Conservation (phyloP, 2,329 filamentous ascomycete genomes). For the Aspergillus ibericus region DNA sequence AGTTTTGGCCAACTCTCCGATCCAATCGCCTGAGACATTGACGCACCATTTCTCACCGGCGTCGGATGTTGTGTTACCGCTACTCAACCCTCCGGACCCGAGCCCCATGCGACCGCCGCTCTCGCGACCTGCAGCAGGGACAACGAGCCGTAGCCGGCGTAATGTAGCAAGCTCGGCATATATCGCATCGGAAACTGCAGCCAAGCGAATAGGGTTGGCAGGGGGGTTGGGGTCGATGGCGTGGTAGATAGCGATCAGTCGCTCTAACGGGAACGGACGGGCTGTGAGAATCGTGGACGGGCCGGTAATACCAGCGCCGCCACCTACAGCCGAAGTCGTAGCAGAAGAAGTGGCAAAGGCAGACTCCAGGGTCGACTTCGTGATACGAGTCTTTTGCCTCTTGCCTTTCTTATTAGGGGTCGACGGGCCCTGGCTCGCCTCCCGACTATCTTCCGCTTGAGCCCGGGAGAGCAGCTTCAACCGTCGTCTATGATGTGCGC, state of each 20-base stretch:
- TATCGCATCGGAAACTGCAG: constrained; percentile 44
- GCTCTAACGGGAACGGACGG: constrained; percentile 47
- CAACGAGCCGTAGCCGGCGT: constrained; percentile 47
- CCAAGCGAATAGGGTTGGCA: constrained; percentile 37
- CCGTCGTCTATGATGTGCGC: constrained; percentile 44
- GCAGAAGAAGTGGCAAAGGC: constrained; percentile 42
- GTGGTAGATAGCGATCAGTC: constrained; percentile 49
- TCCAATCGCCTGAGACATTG: constrained; percentile 49
- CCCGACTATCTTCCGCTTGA: constrained; percentile 35
- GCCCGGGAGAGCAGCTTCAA: constrained; percentile 43
- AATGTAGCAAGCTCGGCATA: constrained; percentile 49
- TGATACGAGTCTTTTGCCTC: constrained; percentile 40
- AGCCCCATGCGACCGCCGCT: constrained; percentile 28
- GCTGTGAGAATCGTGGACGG: constrained; percentile 43
- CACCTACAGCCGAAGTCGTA: constrained; percentile 33
- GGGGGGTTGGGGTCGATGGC: constrained; percentile 49
- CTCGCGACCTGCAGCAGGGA: constrained; percentile 39
- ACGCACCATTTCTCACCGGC: constrained; percentile 50
- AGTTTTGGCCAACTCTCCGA: constrained; percentile 45
- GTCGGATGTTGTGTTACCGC: constrained; percentile 39
- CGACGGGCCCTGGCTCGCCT: constrained; percentile 27
- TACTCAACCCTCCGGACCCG: constrained; percentile 28
- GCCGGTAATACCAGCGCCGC: constrained; percentile 34
- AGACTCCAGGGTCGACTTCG: constrained; percentile 41
- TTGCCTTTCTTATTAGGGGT: constrained; percentile 38